Evolutionary conservation across 2,329 filamentous ascomycete species (phyloP).

Genomic region (Mollisia scopiformis): DNA sequence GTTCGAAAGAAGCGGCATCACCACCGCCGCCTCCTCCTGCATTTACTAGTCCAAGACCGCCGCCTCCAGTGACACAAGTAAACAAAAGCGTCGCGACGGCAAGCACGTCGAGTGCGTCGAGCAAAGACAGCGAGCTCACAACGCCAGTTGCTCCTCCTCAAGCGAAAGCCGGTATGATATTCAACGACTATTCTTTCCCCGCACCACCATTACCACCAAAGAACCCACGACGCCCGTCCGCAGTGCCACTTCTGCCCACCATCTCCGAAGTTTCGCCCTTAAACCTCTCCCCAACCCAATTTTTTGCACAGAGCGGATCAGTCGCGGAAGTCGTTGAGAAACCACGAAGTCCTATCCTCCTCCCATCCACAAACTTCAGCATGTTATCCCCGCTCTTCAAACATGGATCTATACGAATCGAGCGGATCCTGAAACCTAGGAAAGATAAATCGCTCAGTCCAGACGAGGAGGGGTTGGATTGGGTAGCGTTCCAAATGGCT

Average conservation of each 20-base stretch:
- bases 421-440: conserved; percentile 44
- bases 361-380: conserved; percentile 48
- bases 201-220: conserved; percentile 33
- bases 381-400: conserved; percentile 51
- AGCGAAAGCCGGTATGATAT: conserved; percentile 13
- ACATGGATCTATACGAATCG: conserved; percentile 58
- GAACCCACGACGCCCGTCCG: conserved; percentile 20
- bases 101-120: neutral
- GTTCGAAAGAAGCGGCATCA: conserved; percentile 42
- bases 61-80: neutral
- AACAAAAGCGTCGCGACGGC: neutral
- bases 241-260: conserved; percentile 39
- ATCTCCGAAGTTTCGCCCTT: conserved; percentile 44
- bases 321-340: neutral
- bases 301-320: neutral
- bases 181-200: conserved; percentile 35
- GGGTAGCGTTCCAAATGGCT: conserved; percentile 68
- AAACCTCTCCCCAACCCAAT: conserved; percentile 4
- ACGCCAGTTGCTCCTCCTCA: neutral
- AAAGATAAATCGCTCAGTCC: conserved; percentile 26
- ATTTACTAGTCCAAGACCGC: neutral
- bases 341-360: conserved; percentile 39
- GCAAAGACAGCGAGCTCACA: too few species aligned
- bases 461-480: conserved; percentile 57
- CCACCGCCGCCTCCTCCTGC: conserved; percentile 21